A percentile compares a stretch with the other conserved stretches of the same genome.
Conservation (phyloP, 805 yeast genomes). For the Metschnikowia peoriensis region DNA sequence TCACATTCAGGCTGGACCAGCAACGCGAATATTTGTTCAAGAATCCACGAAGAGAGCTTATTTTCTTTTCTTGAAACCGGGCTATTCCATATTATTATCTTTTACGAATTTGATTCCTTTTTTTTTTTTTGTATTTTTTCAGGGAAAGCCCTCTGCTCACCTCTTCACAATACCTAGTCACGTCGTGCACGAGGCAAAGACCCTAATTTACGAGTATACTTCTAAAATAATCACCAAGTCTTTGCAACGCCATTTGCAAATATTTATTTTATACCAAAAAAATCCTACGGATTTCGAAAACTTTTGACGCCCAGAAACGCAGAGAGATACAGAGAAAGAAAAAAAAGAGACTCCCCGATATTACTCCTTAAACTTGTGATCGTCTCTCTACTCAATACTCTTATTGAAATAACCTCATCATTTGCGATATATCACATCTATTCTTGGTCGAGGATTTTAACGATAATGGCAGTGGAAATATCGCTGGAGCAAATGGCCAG, state of each 20-base stretch:
- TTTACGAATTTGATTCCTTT: too few relatives aligned
- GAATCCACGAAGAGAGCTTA: too few relatives aligned
- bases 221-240: not conserved
- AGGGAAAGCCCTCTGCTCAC: not conserved
- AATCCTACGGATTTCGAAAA: too few relatives aligned
- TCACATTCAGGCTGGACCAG: not conserved
- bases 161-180: not conserved
- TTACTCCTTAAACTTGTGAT: not conserved
- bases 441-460: not conserved
- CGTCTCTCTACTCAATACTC: not conserved
- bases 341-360: not conserved
- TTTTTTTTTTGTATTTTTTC: too few relatives aligned
- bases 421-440: not conserved
- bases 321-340: not conserved
- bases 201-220: not conserved
- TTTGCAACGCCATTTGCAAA: not conserved
- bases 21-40: too few relatives aligned
- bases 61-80: too few relatives aligned
- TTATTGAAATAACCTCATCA: not conserved
- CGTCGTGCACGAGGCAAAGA: slow-evolving; percentile 5
- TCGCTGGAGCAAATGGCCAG: slow-evolving; percentile 14
- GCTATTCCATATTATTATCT: too few relatives aligned
- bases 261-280: too few relatives aligned
- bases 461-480: slow-evolving; percentile 16
- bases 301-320: too few relatives aligned